Percentiles rank a stretch among this genome's conserved stretches.
Conservation (phyloP, 352 stramenopile species). For the Globisporangium ultimum region DNA sequence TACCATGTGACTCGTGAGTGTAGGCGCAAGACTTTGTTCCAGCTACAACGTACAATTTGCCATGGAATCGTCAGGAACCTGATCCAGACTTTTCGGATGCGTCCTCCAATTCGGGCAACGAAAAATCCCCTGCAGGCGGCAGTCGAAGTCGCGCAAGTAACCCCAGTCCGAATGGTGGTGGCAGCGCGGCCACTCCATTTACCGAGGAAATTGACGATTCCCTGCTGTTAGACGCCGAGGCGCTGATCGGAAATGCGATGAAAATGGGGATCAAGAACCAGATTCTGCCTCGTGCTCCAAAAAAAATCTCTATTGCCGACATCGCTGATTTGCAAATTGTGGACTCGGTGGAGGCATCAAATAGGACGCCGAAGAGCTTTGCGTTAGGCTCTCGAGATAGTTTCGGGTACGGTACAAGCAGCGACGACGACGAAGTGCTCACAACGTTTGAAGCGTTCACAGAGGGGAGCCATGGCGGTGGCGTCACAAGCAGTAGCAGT, state of each 20-base stretch:
- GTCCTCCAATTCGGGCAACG: constrained; percentile 7
- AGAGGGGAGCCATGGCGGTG: constrained; percentile 8
- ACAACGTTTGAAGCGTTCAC: constrained; percentile 4
- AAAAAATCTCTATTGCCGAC: constrained; percentile 62
- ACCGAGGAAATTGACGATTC: constrained; percentile 42
- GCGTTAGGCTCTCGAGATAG: constrained; percentile 13
- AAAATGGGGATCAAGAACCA: constrained; percentile 71
- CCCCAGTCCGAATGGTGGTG: constrained; percentile 2
- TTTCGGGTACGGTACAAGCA: constrained; percentile 13
- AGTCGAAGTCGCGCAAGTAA: neutral
- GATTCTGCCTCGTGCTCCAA: constrained; percentile 42
- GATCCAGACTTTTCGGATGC: constrained; percentile 18
- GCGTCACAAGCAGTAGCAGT: constrained; percentile 6
- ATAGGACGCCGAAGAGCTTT: constrained; percentile 16
- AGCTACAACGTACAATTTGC: constrained; percentile 40
- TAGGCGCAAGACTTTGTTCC: constrained; percentile 13
- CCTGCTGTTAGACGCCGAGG: constrained; percentile 61
- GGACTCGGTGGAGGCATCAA: constrained; percentile 27
- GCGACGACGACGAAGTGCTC: neutral
- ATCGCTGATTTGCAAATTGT: constrained; percentile 70
- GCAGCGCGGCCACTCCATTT: constrained; percentile 2
- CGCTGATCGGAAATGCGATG: constrained; percentile 64
- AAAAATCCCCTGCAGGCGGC: constrained; percentile 8
- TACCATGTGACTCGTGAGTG: too few species aligned
- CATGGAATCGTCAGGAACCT: constrained; percentile 50